A percentile compares a stretch with the other conserved stretches of the same genome.
These are phyloP conservation scores for Ophiobolus disseminans DNA, from an alignment of 2,329 filamentous ascomycete genomes.

Conservation along the genomic window DNA sequence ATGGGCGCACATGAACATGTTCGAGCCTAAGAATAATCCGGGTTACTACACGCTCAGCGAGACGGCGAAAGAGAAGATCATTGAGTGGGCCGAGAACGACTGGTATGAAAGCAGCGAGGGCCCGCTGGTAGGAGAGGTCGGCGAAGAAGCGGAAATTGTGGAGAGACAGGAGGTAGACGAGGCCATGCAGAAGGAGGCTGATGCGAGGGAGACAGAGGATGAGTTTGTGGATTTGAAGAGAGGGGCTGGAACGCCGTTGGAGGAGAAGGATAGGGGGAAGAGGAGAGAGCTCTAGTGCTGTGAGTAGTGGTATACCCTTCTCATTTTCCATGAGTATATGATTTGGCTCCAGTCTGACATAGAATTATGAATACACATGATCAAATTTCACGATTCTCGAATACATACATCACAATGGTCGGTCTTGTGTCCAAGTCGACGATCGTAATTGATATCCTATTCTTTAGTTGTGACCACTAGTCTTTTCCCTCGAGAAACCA, in stretches of 20 bases:
- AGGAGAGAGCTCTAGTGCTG: slow-evolving; percentile 18
- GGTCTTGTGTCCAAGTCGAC: too few relatives aligned
- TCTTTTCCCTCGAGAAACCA: too few relatives aligned
- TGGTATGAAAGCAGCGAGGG: slow-evolving; percentile 67
- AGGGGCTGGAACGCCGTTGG: slow-evolving; percentile 8
- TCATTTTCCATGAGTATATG: neutral
- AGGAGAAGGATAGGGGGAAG: slow-evolving; percentile 14
- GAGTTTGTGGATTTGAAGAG: slow-evolving; percentile 27
- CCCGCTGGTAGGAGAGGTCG: slow-evolving; percentile 29
- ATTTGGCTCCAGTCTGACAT: too few relatives aligned
- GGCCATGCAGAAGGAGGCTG: slow-evolving; percentile 28
- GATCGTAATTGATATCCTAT: too few relatives aligned
- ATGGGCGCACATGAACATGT: slow-evolving; percentile 82
- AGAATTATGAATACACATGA: neutral
- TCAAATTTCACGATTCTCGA: too few relatives aligned
- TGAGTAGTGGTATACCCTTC: neutral
- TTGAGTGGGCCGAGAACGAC: slow-evolving; percentile 66
- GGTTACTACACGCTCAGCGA: slow-evolving; percentile 73
- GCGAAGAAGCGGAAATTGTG: slow-evolving; percentile 44
- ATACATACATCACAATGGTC: too few relatives aligned
- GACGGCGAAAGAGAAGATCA: slow-evolving; percentile 69
- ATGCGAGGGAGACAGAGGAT: slow-evolving; percentile 14
- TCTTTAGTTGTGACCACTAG: too few relatives aligned
- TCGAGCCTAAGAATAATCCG: slow-evolving; percentile 74
- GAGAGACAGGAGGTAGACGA: slow-evolving; percentile 32